Base-by-base conservation (phyloP, 2,329 filamentous ascomycete species). In the Penicillium hordei region DNA sequence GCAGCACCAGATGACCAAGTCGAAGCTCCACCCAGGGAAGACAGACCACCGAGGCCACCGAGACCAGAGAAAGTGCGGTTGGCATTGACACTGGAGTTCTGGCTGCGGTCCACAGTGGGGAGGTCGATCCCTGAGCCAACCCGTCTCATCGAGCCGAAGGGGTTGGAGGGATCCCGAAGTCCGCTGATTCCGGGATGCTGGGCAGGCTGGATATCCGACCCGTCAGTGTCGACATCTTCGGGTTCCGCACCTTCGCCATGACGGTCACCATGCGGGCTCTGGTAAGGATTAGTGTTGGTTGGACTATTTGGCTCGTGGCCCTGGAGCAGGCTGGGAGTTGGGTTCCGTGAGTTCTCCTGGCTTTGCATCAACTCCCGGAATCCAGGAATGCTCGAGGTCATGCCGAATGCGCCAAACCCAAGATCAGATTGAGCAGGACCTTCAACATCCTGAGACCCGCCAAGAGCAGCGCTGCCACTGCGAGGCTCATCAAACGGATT, bases 261-360 rank as follows among this genome's bases (percentile, higher is more conserved):
- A 44, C 86, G 86, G 27, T 92, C 89, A 38, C 88, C 89, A 8
- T 89, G 86, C 2, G 94, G 94, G 72, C 93, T 97, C 63, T 93
- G 90, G 72, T 94, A 99, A 1, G 94, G 94, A 70, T 99, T 99
- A 3, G 94, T 97, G 69, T 96, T 91, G 0, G 93, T 94, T 12
- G 94, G 94, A 72, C 93, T 97, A 70, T 91, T 85, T 0, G 90
- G 89, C 58, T 91, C 90, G 63, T 87, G 81, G 48, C 77, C 75
- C 51, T 79, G 76, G 48, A 77, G 74, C 52, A 79, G 72, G 50
- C 76, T 78, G 12, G 83, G 82, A 17, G 81, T 82, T 43, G 83
- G 81, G 61, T 85, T 82, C 74, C 82, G 75, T 48, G 82, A 79
- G 54, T 86, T 82, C 38, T 85, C 81, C 48, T 86, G 80, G 50